Conservation (phyloP, 768 basidiomycete genomes). For the Termitomyces sp. region DNA sequence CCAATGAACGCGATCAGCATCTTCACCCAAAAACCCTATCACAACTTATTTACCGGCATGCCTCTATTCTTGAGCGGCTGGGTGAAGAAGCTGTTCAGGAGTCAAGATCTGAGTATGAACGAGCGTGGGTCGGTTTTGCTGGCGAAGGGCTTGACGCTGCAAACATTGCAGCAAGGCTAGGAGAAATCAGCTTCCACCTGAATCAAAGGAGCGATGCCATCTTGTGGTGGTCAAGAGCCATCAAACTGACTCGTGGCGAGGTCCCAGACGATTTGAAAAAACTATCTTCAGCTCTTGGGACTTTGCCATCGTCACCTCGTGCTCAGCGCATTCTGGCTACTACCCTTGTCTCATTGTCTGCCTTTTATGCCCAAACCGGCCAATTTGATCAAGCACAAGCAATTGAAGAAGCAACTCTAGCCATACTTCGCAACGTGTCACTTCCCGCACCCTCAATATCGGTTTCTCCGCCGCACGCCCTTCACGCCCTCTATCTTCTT, state of each 20-base stretch:
- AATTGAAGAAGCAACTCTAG: slow-evolving; percentile 51
- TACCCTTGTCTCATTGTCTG: slow-evolving; percentile 66
- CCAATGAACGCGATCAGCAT: slow-evolving; percentile 33
- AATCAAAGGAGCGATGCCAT: slow-evolving; percentile 49
- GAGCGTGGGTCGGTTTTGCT: slow-evolving; percentile 45
- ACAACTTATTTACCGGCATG: slow-evolving; percentile 53
- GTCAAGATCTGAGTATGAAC: slow-evolving; percentile 52
- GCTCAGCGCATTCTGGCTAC: slow-evolving; percentile 59
- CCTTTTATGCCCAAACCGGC: slow-evolving; percentile 58
- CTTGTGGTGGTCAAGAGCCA: slow-evolving; percentile 63
- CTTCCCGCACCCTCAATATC: slow-evolving; percentile 36
- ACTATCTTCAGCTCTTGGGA: slow-evolving; percentile 25
- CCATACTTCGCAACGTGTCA: slow-evolving; percentile 49
- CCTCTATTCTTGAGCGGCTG: slow-evolving; percentile 54
- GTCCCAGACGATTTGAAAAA: slow-evolving; percentile 15
- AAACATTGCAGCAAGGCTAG: slow-evolving; percentile 59
- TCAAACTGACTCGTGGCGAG: slow-evolving; percentile 38
- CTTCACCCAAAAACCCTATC: slow-evolving; percentile 45
- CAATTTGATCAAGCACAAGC: slow-evolving; percentile 48
- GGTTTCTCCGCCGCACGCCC: slow-evolving; percentile 48
- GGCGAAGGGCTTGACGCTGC: slow-evolving; percentile 39
- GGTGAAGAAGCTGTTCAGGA: slow-evolving; percentile 46
- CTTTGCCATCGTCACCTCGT: slow-evolving; percentile 49
- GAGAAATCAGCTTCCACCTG: slow-evolving; percentile 56
- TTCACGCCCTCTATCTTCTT: slow-evolving; percentile 62